Conservation (phyloP, 306 rosid genomes). For the Pachyrhizus erosus region DNA sequence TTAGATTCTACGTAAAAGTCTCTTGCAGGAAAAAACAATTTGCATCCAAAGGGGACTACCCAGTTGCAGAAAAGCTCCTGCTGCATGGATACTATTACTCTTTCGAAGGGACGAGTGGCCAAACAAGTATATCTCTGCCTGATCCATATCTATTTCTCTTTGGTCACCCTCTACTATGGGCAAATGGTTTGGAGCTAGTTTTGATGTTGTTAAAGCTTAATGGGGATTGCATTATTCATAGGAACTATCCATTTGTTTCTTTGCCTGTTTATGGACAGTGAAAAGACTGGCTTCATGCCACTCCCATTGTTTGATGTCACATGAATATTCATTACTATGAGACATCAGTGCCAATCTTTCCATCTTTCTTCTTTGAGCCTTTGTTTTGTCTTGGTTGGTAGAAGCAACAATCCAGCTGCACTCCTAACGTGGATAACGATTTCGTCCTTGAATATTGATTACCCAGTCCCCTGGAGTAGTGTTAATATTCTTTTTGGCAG, state of each 20-base stretch:
- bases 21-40: constrained; percentile 42
- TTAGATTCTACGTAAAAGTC: constrained; percentile 30
- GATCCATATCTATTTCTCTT: neutral
- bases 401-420: constrained; percentile 29
- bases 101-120: constrained; percentile 18
- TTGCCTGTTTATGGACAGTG: neutral
- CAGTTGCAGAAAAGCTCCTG: constrained; percentile 22
- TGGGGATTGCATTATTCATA: neutral
- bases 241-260: constrained; percentile 7
- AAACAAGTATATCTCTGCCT: constrained; percentile 2
- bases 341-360: constrained; percentile 3
- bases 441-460: constrained; percentile 21
- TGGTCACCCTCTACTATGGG: neutral
- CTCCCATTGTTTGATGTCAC: neutral
- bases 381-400: constrained; percentile 20
- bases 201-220: constrained; percentile 4
- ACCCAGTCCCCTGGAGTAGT: constrained; percentile 30
- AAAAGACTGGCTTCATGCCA: neutral
- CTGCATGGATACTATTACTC: neutral
- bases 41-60: constrained; percentile 20
- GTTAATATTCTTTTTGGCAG: constrained; percentile 16
- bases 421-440: neutral
- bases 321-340: neutral
- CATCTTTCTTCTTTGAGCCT: constrained; percentile 17
- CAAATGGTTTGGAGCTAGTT: constrained; percentile 22